Evolutionary conservation across 352 stramenopile genomes (phyloP), one percentile per base, ranked within the genome.

Genomic region (Globisporangium nodosum): DNA sequence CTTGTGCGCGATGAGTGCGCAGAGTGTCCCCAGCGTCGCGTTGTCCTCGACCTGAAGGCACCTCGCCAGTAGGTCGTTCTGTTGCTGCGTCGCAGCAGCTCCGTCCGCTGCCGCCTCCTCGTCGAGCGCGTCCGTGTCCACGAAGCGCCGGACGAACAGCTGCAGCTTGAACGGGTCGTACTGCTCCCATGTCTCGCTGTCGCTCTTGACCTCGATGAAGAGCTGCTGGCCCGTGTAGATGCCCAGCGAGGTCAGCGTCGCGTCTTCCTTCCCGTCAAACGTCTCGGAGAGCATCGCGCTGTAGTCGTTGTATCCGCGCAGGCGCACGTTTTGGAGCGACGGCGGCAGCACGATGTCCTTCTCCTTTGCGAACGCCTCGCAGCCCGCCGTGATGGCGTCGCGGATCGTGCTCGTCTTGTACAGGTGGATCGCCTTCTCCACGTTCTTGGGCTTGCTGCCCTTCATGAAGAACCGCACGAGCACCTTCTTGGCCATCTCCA

Each of bases 381-480:
- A 73, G 3, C 71, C 79, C 7, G 64, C 54, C 15, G 63, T 56
- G 3, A 87, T 60, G 6, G 76, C 78, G 48, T 90, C 76, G 7
- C 63, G 61, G 39, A 93, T 70, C 6, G 84, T 88, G 18, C 72
- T 72, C 5, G 79, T 87, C 62, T 87, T 88, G 78, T 91, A 93
- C 9, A 93, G 53, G 49, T 90, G 62, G 40, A 93, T 72, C 27
- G 67, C 61, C 54, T 90, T 90, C 52, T 90, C 78, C 21, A 90
- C 54, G 49, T 76, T 87, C 65, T 88, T 87, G 11, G 65, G 71
- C 42, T 72, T 74, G 35, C 56, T 73, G n/a, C 74, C 80, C 45
- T 90, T 88, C 76, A 89, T 83, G 62, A 82, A 91, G 54, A 93
- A 85, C 50, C 89, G 88, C 24, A 93, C 55, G 56, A 85, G 71